phyloP scores from a whole-genome alignment of 805 yeast genomes.

The Wickerhamomyces chambardii region DNA sequence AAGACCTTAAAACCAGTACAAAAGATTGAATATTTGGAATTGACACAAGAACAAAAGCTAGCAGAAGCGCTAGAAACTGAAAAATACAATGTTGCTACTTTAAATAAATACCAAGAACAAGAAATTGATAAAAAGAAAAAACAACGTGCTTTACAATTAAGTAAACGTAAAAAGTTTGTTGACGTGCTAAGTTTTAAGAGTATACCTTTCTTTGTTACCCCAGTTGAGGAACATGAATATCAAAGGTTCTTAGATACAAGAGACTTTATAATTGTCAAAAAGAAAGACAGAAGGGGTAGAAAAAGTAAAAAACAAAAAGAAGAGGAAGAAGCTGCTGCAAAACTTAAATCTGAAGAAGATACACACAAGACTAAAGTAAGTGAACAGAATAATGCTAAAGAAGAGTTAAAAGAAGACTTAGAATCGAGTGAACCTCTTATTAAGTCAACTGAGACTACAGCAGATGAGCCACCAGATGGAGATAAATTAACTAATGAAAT shows the following conservation, averaged over 20 bases:
- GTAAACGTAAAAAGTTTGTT: constrained; percentile 50
- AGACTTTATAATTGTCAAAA: constrained; percentile 25
- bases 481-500: too few species aligned
- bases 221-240: constrained; percentile 52
- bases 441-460: neutral
- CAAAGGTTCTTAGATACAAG: constrained; percentile 30
- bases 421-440: neutral
- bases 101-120: constrained; percentile 74
- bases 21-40: constrained; percentile 30
- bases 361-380: constrained; percentile 4
- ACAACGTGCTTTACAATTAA: constrained; percentile 64
- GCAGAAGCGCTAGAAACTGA: constrained; percentile 89
- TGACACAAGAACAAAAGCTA: constrained; percentile 33
- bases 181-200: constrained; percentile 49
- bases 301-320: constrained; percentile 32
- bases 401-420: constrained; percentile 3
- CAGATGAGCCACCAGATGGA: too few species aligned
- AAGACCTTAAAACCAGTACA: constrained; percentile 32
- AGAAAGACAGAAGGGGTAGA: constrained; percentile 35
- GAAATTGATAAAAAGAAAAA: constrained; percentile 73
- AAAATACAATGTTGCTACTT: constrained; percentile 58
- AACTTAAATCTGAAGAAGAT: constrained; percentile 4
- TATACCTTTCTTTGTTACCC: constrained; percentile 42
- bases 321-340: constrained; percentile 19
- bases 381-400: constrained; percentile 8